Percentiles rank a stretch among this genome's conserved stretches.
Evolutionary conservation across 2,329 filamentous ascomycete species (phyloP).

Genomic region (Calonectria crousiana): DNA sequence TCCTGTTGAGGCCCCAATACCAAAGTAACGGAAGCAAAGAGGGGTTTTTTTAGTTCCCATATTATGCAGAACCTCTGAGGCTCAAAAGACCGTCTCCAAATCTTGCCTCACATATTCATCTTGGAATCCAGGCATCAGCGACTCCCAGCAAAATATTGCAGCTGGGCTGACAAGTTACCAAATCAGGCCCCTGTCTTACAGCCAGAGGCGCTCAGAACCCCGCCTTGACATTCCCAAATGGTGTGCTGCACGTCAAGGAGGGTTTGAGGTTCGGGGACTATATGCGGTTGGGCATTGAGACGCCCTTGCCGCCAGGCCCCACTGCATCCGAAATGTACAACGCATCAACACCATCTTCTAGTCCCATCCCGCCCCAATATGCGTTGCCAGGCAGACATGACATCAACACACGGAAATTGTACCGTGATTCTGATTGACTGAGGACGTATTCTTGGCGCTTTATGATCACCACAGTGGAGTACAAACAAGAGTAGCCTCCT

Average conservation of each 20-base stretch:
- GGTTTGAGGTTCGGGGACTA: conserved; percentile 37
- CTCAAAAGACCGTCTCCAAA: conserved; percentile 14
- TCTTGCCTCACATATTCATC: not conserved
- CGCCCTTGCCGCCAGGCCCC: conserved; percentile 58
- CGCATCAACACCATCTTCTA: conserved; percentile 53
- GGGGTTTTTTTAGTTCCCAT: not conserved
- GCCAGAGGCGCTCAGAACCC: conserved; percentile 28
- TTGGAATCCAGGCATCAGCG: conserved; percentile 6
- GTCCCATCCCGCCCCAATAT: conserved; percentile 25
- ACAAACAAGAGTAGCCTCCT: not conserved
- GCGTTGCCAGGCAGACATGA: conserved; percentile 21
- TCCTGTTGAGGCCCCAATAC: conserved; percentile 10
- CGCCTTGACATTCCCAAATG: conserved; percentile 29
- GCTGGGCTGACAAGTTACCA: conserved; percentile 33
- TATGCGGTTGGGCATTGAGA: conserved; percentile 63
- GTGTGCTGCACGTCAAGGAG: conserved; percentile 38
- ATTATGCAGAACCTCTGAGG: conserved; percentile 16
- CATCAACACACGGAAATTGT: conserved; percentile 16
- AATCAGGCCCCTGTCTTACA: conserved; percentile 33
- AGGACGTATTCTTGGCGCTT: not conserved
- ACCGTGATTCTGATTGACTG: conserved; percentile 14
- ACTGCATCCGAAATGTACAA: conserved; percentile 59
- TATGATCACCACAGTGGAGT: not conserved
- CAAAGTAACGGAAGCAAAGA: conserved; percentile 2
- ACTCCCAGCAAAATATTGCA: conserved; percentile 30